Evolutionary conservation across 108 stramenopile genomes (phyloP), one percentile per base, ranked within the genome.

Genomic region (Asterionellopsis glacialis): DNA sequence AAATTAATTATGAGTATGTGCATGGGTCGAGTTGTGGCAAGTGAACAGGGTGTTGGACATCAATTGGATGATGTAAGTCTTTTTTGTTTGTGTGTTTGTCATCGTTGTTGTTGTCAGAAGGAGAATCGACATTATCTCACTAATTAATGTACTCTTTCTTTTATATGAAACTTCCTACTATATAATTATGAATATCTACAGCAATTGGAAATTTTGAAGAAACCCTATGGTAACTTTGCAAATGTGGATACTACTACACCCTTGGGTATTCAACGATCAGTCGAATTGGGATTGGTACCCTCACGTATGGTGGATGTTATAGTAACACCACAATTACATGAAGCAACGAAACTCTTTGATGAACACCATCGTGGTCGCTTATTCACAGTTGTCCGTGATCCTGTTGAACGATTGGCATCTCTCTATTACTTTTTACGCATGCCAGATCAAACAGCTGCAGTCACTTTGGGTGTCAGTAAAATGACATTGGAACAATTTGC

Each of bases 391-490:
- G 75, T 81, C 53, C 75, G 80, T 10, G 70, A 81, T 65, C 80
- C 80, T 7, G 42, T 81, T 15, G 69, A 81, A 42, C 57, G 80
- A 22, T 16, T 59, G 16, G 76, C 67, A 0, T 70, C 68, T 21
- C 56, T 77, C 14, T 83, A 76, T 56, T 74, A 80, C 44, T 83
- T 79, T 50, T 57, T 83, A 24, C 75, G 78, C 47, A 47, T 62
- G 15, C 77, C 82, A 0, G 68, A 70, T 22, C 75, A 73, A 69
- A 75, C 79, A 41, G 40, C 59, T 2, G 59, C 69, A 0, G 77
- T 79, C 41, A 47, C 63, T 40, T 77, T 72, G 0, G 69, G 77
- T 38, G 71, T 76, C 57, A 47, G 53, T n/a, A 57, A 74, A 45
- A 65, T 79, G 64, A 64, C 72, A 11, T 16, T 80, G 41, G 74